Evolutionary conservation across 495 filamentous ascomycete genomes (phyloP).

Genomic region (Talaromyces proteolyticus): DNA sequence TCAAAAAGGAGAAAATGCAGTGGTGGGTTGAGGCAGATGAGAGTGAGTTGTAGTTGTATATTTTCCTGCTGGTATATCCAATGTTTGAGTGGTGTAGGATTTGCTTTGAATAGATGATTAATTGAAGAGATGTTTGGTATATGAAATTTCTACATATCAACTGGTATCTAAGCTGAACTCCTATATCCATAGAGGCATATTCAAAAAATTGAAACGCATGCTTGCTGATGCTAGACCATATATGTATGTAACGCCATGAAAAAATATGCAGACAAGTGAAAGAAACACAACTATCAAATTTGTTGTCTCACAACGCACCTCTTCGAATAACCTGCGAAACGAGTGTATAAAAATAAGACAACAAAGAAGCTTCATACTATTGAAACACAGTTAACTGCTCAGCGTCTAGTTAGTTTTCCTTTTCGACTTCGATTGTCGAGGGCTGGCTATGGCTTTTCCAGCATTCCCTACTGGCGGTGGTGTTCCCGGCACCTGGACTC

Average conservation of each 20-base stretch:
- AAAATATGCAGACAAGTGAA: not conserved
- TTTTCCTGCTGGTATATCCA: no score
- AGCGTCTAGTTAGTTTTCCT: no score
- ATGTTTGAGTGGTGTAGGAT: no score
- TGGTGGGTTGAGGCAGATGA: constrained; percentile 40
- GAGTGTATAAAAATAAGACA: not conserved
- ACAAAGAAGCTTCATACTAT: not conserved
- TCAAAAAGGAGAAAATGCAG: constrained; percentile 62
- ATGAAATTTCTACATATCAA: not conserved
- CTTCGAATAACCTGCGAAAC: no score
- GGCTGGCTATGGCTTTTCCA: not conserved
- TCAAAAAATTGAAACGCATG: not conserved
- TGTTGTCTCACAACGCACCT: no score
- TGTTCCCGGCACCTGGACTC: constrained; percentile 11
- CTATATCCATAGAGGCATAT: not conserved
- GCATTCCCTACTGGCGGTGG: constrained; percentile 8
- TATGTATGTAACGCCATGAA: not conserved
- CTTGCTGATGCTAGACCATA: not conserved
- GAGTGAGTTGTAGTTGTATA: constrained; percentile 24
- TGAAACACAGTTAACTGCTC: no score
- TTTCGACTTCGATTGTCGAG: constrained; percentile 1
- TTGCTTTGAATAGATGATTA: not conserved
- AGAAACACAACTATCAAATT: no score
- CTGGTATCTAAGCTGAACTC: not conserved
- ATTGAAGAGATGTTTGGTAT: not conserved